phyloP scores from a whole-genome alignment of 2,329 filamentous ascomycete species.

The Ascosphaera aggregata region DNA sequence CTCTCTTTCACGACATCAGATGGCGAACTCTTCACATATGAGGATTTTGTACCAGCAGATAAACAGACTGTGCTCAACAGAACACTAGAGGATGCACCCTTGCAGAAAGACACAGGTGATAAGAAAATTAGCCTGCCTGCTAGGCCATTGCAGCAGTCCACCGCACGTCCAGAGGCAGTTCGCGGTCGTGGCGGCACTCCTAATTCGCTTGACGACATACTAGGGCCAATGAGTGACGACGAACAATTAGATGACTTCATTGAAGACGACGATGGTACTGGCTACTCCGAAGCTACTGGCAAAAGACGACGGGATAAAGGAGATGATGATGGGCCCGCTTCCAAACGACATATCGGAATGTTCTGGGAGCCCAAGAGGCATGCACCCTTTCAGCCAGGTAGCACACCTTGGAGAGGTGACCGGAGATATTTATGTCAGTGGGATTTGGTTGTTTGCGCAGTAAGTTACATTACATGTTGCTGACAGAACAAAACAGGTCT shows the following conservation, averaged over 20 bases:
- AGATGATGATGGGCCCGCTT: conserved; percentile 20
- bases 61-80: conserved; percentile 26
- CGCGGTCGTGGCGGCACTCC: conserved; percentile 28
- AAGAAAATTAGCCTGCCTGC: conserved; percentile 45
- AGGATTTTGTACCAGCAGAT: conserved; percentile 28
- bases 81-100: conserved; percentile 50
- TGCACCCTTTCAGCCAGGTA: conserved; percentile 73
- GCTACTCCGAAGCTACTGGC: conserved; percentile 47
- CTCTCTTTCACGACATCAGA: conserved; percentile 81
- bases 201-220: conserved; percentile 64
- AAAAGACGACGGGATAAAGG: conserved; percentile 34
- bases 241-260: conserved; percentile 49
- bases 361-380: conserved; percentile 45
- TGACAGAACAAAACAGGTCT: no score
- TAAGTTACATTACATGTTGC: no score
- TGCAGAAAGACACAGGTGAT: conserved; percentile 56
- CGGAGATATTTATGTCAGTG: conserved; percentile 59
- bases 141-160: conserved; percentile 17
- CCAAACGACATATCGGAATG: conserved; percentile 28
- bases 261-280: conserved; percentile 82
- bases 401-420: conserved; percentile 88
- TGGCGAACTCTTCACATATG: conserved; percentile 80
- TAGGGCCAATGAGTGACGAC: conserved; percentile 38
- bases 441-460: no score
- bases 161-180: not conserved